Conservation (phyloP, 495 filamentous ascomycete genomes). For the Entonaema liquescens region DNA sequence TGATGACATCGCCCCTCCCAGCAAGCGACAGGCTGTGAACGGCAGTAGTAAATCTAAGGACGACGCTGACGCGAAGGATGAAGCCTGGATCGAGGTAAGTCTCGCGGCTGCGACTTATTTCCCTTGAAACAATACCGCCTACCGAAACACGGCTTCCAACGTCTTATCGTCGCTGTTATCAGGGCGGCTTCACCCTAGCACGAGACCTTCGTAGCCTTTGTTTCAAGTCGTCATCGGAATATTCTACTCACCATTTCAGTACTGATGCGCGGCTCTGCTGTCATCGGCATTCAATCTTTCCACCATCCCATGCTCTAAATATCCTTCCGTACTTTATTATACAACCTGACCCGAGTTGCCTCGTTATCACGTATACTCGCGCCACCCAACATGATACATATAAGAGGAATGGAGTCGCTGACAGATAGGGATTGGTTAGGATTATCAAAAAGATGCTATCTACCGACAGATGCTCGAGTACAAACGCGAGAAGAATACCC, state of each 20-base stretch:
- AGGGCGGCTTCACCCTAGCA: conserved; percentile 24
- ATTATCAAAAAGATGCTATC: conserved; percentile 97
- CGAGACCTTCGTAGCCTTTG: conserved; percentile 37
- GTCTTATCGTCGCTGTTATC: background rate
- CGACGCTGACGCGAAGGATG: conserved; percentile 82
- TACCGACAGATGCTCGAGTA: conserved; percentile 97
- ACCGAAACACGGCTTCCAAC: conserved; percentile 24
- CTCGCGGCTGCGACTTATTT: conserved; percentile 29
- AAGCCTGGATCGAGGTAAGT: conserved; percentile 81
- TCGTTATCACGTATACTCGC: conserved; percentile 37
- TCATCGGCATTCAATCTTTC: conserved; percentile 35
- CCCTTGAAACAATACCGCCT: conserved; percentile 14
- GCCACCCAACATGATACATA: conserved; percentile 33
- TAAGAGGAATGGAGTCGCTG: conserved; percentile 37
- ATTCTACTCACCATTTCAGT: conserved; percentile 48
- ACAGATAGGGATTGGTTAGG: conserved; percentile 64
- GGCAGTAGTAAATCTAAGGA: conserved; percentile 75
- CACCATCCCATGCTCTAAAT: conserved; percentile 30
- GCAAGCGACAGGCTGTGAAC: conserved; percentile 87
- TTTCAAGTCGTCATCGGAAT: conserved; percentile 33
- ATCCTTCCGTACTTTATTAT: conserved; percentile 28
- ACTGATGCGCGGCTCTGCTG: conserved; percentile 45
- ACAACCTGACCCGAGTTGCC: conserved; percentile 35
- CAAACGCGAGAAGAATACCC: conserved; percentile 81
- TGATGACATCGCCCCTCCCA: conserved; percentile 82